Evolutionary conservation across 2,329 filamentous ascomycete genomes (phyloP), one percentile per base, ranked within the genome.

Genomic region (Colletotrichum abscissum): DNA sequence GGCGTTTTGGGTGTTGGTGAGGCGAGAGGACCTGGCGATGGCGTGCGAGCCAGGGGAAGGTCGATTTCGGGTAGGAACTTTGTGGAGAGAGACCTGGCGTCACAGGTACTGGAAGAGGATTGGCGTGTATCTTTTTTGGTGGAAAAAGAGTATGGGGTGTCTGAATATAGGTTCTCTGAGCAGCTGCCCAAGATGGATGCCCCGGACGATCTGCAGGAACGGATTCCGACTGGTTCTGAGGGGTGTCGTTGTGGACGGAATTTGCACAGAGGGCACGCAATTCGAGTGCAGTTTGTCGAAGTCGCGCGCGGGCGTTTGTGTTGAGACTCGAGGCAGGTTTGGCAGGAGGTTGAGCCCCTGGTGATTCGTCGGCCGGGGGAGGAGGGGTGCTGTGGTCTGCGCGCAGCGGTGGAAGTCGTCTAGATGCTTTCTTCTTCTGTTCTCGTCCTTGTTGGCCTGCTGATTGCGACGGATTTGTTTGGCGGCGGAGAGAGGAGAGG

Each of bases 21-120:
- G 72, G 69, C 54, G 59, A 74, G 72, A 72, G 59, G 68, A 26
- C 68, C 72, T 73, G 72, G 68, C 68, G 72, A 74, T 74, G 72
- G 69, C 72, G 72, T 74, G 72, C 72, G 67, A 73, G 71, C 56
- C 71, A 71, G 71, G 71, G 67, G 67, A 73, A 62, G 46, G 38
- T 63, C 54, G 67, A 60, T 65, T 65, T 73, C 60, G 70, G 30
- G 8, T 33, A 33, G 54, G 38, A 42, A 42, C 38, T 42, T 19
- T 35, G 33, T 11, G 33, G 26, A 28, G 54, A 28, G 54, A 56
- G 54, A 56, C 16, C 12, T 28, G 54, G 26, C 26, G 26, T 56
- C 16, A 56, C 42, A 56, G 22, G 54, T 28, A 28, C 60, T 70
- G 49, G 22, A 66, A 46, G 22, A 24, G 69, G 55, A 24, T 49